Evolutionary conservation across 257 asterid genomes (phyloP).

Genomic region (Nicotiana noctiflora): DNA sequence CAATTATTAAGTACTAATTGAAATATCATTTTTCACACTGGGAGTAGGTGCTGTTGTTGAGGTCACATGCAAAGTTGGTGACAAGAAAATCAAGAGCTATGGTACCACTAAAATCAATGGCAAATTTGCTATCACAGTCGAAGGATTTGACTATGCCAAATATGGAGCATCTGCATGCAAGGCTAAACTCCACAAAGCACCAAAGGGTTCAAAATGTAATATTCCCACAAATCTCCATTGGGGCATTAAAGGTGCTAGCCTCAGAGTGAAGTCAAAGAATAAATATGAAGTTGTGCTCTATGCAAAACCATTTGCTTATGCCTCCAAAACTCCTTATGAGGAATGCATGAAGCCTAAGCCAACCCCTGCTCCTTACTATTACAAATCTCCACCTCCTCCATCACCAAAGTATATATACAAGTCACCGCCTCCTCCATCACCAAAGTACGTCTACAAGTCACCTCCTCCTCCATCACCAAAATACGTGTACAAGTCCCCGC

Average conservation of each 20-base stretch:
- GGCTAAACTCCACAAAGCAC: constrained; percentile 63
- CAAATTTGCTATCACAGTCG: constrained; percentile 41
- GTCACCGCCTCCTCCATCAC: constrained; percentile 32
- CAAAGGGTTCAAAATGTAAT: constrained; percentile 51
- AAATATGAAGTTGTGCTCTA: constrained; percentile 51
- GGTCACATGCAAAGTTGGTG: constrained; percentile 53
- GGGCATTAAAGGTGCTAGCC: constrained; percentile 57
- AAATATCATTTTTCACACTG: background rate
- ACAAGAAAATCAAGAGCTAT: constrained; percentile 47
- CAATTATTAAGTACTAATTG: background rate
- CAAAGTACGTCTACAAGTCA: constrained; percentile 5
- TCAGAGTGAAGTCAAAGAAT: constrained; percentile 53
- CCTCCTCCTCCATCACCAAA: constrained; percentile 11
- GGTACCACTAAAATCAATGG: constrained; percentile 72
- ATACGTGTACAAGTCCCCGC: constrained; percentile 12
- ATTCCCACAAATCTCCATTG: constrained; percentile 44
- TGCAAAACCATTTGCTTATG: constrained; percentile 74
- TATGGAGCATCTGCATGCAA: constrained; percentile 66
- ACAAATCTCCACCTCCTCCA: constrained; percentile 56
- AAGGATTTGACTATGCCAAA: constrained; percentile 45
- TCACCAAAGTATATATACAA: constrained; percentile 22
- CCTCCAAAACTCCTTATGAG: constrained; percentile 43
- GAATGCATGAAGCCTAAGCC: constrained; percentile 46
- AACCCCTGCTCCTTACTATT: constrained; percentile 44
- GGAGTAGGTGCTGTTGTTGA: constrained; percentile 69